Percentiles rank a stretch among this genome's conserved stretches.
Conservation (phyloP, 1,284 basidiomycete genomes). For the Amylostereum areolatum region DNA sequence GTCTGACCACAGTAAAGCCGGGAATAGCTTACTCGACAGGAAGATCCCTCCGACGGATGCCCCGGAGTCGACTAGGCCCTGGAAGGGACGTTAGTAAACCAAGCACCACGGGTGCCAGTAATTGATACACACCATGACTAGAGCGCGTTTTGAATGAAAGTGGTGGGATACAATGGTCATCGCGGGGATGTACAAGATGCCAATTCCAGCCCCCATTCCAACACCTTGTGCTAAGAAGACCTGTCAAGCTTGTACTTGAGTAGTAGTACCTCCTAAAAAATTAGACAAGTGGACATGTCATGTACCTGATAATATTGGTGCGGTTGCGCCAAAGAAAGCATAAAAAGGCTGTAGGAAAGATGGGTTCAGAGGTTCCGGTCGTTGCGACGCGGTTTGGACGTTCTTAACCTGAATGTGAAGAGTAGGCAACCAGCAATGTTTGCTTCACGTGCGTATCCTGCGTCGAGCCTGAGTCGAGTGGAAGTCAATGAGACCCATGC, state of each 20-base stretch:
- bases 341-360: slow-evolving; percentile 11
- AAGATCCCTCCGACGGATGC: slow-evolving; percentile 16
- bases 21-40: slow-evolving; percentile 11
- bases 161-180: slow-evolving; percentile 11
- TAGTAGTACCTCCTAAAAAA: background rate
- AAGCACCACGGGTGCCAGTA: no score
- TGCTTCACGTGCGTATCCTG: slow-evolving; percentile 12
- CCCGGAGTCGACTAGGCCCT: slow-evolving; percentile 18
- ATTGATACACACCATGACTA: slow-evolving; percentile 1
- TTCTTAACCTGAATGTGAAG: slow-evolving; percentile 13
- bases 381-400: background rate
- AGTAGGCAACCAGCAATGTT: slow-evolving; percentile 10
- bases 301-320: slow-evolving; percentile 12
- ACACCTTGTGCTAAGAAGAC: slow-evolving; percentile 15
- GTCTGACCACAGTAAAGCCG: background rate
- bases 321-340: slow-evolving; percentile 13
- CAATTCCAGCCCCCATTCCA: slow-evolving; percentile 14
- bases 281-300: background rate
- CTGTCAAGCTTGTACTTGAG: background rate
- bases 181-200: slow-evolving; percentile 13
- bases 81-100: background rate
- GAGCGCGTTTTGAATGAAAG: slow-evolving; percentile 3
- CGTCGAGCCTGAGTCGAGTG: slow-evolving; percentile 10
- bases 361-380: background rate
- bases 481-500: background rate